Base-by-base conservation (phyloP, 2,329 filamentous ascomycete genomes). In the Colletotrichum shisoi region DNA sequence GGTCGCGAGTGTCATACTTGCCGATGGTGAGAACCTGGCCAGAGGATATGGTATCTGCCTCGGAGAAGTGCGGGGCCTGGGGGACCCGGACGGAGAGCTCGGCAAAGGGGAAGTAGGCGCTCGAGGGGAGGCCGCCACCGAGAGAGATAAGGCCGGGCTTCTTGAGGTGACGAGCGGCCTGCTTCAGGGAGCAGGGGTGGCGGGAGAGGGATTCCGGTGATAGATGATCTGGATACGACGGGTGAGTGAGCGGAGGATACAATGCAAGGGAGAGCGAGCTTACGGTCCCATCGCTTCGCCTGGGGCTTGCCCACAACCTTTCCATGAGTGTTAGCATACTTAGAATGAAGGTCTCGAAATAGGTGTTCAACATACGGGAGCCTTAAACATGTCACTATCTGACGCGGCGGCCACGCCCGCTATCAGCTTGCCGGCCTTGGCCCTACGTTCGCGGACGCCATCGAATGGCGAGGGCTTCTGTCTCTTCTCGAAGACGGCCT, bases 41-140 rank as follows among this genome's bases (percentile, higher is more conserved):
- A 0, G 83, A 82, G 17, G 84, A 77, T n/a, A 81, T 78, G 1
- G 88, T 89, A 61, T 89, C 89, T 37, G 84, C 79, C 72, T 94
- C 90, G 6, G 88, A 87, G 76, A 95, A 96, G 68, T 87, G 79
- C 6, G 90, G 88, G 17, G 87, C 80, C 1, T 80, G 79, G 17
- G 93, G 92, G 1, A 96, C 87, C 72, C 90, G 91, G 79, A 96
- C 79, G 70, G 84, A 85, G 57, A 98, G 79, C 70, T 90, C 85
- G 71, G 94, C 89, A 73, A 98, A 89, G n/a, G 95, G 95, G 74
- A 99, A 99, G 79, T 96, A 92, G 76, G 94, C 89, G 68, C 91
- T 87, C 15, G 92, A 94, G 4, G 95, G 95, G 21, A 99, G 82
- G 3, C 95, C 95, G 58, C 95, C 95, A 62, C 95, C 95, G 1